Conservation (phyloP, 192 early-diverging fungal species). For the Phycomyces nitens region DNA sequence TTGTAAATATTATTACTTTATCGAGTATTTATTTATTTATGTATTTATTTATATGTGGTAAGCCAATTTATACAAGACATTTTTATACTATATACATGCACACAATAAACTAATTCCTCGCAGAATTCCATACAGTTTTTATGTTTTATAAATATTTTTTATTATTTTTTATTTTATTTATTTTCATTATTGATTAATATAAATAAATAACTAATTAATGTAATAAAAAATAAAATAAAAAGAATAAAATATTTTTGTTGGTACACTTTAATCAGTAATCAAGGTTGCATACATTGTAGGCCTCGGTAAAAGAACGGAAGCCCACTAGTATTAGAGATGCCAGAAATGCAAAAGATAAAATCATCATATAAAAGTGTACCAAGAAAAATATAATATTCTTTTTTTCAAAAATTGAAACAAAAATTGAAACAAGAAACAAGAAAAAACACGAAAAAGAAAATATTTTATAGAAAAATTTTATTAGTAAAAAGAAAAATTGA, state of each 20-base stretch:
- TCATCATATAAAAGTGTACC: conserved; percentile 13
- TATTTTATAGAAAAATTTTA: no score
- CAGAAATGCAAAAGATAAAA: conserved; percentile 7
- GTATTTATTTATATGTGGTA: no score
- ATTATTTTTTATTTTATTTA: no score
- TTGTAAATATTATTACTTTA: not conserved
- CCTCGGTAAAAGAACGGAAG: conserved; percentile 21
- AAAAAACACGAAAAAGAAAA: not conserved
- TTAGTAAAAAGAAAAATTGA: no score
- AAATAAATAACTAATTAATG: no score
- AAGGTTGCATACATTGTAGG: conserved; percentile 23
- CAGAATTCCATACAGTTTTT: no score
- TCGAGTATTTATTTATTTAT: not conserved
- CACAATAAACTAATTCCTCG: no score
- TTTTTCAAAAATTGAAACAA: conserved; percentile 1
- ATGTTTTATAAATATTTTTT: no score
- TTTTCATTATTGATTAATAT: no score
- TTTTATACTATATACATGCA: no score
- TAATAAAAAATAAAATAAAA: not conserved
- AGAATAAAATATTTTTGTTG: not conserved
- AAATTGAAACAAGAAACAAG: not conserved
- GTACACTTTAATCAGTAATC: conserved; percentile 11
- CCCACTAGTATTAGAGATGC: conserved; percentile 24
- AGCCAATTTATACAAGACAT: no score
- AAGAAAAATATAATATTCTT: conserved; percentile 1